These are phyloP conservation scores for Aspergillaceae sp. DNA, from an alignment of 2,329 filamentous ascomycete genomes.

Conservation along the genomic window DNA sequence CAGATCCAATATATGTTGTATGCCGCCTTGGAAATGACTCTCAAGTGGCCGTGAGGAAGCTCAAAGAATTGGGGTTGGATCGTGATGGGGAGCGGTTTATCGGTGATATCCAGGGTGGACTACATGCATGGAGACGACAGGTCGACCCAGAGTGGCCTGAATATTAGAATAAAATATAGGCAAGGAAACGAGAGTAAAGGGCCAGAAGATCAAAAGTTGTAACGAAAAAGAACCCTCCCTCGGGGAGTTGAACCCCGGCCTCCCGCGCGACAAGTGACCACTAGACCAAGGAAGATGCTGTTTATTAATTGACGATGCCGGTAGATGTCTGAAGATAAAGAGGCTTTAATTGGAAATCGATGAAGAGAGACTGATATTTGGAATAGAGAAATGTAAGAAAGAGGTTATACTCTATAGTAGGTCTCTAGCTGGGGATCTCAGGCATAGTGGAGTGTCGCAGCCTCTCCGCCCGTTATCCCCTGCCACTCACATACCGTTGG, in stretches of 20 bases:
- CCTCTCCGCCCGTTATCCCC: too few species aligned
- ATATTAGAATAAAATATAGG: constrained; percentile 19
- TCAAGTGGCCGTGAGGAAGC: constrained; percentile 35
- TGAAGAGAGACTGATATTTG: too few species aligned
- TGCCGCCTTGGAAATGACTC: constrained; percentile 44
- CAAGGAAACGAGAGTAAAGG: not conserved
- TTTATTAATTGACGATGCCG: too few species aligned
- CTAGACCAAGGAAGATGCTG: constrained; percentile 5
- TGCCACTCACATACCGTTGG: too few species aligned
- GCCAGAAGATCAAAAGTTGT: not conserved
- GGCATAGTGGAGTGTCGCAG: too few species aligned
- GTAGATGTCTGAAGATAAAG: too few species aligned
- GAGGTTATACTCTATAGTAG: too few species aligned
- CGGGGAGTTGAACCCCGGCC: constrained; percentile 30
- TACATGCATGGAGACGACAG: constrained; percentile 35
- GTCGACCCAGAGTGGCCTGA: constrained; percentile 36
- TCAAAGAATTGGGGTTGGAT: constrained; percentile 33
- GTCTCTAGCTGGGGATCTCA: too few species aligned
- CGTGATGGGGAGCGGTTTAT: constrained; percentile 26
- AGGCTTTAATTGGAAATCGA: too few species aligned
- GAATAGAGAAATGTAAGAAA: too few species aligned
- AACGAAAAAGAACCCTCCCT: not conserved
- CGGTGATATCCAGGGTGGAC: constrained; percentile 35
- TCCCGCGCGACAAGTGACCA: constrained; percentile 19
- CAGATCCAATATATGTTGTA: constrained; percentile 35